A percentile compares a stretch with the other conserved stretches of the same genome.
These are phyloP conservation scores for Boletus rubescentipes DNA, from an alignment of 768 basidiomycete species.

Conservation along the genomic window DNA sequence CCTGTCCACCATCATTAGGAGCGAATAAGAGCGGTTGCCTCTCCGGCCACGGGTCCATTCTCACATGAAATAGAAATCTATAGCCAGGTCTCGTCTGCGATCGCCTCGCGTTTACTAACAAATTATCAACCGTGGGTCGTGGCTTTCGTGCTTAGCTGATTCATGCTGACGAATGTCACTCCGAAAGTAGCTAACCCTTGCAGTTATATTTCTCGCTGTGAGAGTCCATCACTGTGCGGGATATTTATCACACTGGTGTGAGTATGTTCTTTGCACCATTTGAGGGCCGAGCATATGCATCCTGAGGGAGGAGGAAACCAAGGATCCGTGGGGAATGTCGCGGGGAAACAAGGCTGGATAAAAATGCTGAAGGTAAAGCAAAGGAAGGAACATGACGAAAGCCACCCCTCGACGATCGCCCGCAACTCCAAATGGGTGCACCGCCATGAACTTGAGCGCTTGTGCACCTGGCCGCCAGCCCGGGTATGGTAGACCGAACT, in stretches of 20 bases:
- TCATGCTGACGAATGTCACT: background rate
- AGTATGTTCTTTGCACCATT: background rate
- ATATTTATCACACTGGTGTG: background rate
- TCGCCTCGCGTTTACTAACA: background rate
- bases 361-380: too few species aligned
- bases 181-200: background rate
- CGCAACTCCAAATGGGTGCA: too few species aligned
- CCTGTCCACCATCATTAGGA: background rate
- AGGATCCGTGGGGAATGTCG: too few species aligned
- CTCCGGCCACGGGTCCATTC: background rate
- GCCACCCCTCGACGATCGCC: too few species aligned
- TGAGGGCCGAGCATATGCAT: background rate
- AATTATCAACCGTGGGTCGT: slow-evolving; percentile 1
- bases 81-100: background rate
- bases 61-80: background rate
- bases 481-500: too few species aligned
- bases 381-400: too few species aligned
- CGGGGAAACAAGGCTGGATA: too few species aligned
- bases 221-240: background rate
- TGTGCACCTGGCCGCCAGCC: too few species aligned
- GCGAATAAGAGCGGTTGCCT: background rate
- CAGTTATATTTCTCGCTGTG: background rate
- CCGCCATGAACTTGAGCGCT: too few species aligned
- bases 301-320: too few species aligned
- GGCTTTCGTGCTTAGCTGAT: background rate